Evolutionary conservation across 495 filamentous ascomycete genomes (phyloP), one percentile per base, ranked within the genome.

Genomic region (Trichoderma asperelloides): DNA sequence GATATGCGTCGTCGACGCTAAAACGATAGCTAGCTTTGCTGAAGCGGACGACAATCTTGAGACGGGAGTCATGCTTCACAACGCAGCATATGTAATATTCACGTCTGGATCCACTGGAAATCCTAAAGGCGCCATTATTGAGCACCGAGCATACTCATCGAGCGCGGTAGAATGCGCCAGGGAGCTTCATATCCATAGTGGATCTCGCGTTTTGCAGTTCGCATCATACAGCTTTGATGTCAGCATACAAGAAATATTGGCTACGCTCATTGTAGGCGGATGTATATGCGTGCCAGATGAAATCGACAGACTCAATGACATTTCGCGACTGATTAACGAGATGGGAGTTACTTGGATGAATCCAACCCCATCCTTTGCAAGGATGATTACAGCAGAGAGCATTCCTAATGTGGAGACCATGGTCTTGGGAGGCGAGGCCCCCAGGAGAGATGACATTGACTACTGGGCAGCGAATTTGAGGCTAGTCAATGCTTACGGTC

Each of bases 151-250:
- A 13, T 43, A 13, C 41, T 43, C 11, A 2, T 13, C 41, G 11
- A 43, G 41, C 9, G 41, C 41, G 11, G 11, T 12, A 2, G 11
- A 43, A 8, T 16, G 15, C 15, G 41, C 15, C 15, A 16, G 9
- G 11, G 15, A 16, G 9, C 41, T 43, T 43, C 41, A 43, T 12
- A 43, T 43, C 41, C 11, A 43, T 16, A 2, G 11, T 2, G 15
- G 2, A 2, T 43, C 41, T 43, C 41, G 41, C 3, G 41, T 43
- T 12, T 8, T 43, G 9, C 89, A 92, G 68, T 85, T 89, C 65
- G 87, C 88, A 3, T 86, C 86, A 49, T 89, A 86, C 71, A 86
- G 86, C 0, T 89, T 89, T 49, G 90, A 93, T 67, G 82, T 86
- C 33, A 85, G 85, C 60, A 78, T 91, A n/a, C 71, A 84, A 3